phyloP scores from a whole-genome alignment of 2,329 filamentous ascomycete species.

The Aureobasidium sp. region DNA sequence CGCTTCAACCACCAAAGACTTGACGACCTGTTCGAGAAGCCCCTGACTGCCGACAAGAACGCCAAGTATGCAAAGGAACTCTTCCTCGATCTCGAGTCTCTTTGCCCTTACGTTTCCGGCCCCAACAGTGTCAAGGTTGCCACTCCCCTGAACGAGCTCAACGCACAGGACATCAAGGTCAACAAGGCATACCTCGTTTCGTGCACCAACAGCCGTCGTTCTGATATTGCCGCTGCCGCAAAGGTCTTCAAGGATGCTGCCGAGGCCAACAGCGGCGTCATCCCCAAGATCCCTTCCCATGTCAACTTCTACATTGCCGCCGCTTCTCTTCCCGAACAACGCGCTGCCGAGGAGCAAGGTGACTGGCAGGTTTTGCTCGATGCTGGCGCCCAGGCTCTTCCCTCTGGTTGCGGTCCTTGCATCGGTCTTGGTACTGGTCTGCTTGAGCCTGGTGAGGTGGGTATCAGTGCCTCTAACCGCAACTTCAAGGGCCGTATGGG shows the following conservation, averaged over 20 bases:
- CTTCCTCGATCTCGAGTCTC: slow-evolving; percentile 72
- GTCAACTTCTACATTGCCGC: slow-evolving; percentile 88
- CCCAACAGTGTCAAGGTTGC: slow-evolving; percentile 88
- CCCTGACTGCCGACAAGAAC: slow-evolving; percentile 62
- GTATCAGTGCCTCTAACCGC: slow-evolving; percentile 75
- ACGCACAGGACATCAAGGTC: slow-evolving; percentile 65
- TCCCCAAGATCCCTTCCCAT: slow-evolving; percentile 63
- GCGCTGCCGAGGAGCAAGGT: slow-evolving; percentile 67
- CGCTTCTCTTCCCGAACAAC: slow-evolving; percentile 71
- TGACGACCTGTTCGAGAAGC: slow-evolving; percentile 63
- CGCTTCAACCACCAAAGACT: slow-evolving; percentile 67
- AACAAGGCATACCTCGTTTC: slow-evolving; percentile 83
- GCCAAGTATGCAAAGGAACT: slow-evolving; percentile 78
- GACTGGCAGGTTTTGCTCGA: slow-evolving; percentile 80
- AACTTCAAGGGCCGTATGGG: slow-evolving; percentile 95
- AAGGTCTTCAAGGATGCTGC: slow-evolving; percentile 73
- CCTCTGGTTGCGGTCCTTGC: slow-evolving; percentile 73
- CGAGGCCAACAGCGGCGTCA: slow-evolving; percentile 48
- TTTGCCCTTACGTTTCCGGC: slow-evolving; percentile 77
- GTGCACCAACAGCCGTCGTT: slow-evolving; percentile 80
- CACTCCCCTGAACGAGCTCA: slow-evolving; percentile 68
- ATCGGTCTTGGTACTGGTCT: slow-evolving; percentile 79
- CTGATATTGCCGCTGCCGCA: slow-evolving; percentile 75
- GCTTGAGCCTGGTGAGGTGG: slow-evolving; percentile 76
- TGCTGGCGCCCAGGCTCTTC: slow-evolving; percentile 66